A percentile compares a stretch with the other conserved stretches of the same genome.
Conservation (phyloP, 78 protist species). For the Tieghemostelium lacteum region DNA sequence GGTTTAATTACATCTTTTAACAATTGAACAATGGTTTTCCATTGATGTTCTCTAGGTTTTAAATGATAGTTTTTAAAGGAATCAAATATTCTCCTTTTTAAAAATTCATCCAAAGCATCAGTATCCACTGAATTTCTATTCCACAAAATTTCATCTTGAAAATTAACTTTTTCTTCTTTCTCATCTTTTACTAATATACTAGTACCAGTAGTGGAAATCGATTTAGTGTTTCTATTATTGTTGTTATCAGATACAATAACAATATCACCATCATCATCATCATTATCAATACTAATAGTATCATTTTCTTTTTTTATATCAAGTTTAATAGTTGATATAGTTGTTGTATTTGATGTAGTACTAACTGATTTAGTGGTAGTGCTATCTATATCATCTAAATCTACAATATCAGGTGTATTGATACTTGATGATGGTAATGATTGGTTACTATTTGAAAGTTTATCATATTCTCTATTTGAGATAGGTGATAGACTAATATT, state of each 20-base stretch:
- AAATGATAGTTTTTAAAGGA: constrained; percentile 22
- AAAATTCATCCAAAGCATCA: constrained; percentile 5
- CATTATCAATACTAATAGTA: too few species aligned
- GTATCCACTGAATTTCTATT: background rate
- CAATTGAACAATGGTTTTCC: constrained; percentile 32
- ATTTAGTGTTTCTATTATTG: background rate
- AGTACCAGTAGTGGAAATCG: background rate
- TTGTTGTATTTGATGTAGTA: background rate
- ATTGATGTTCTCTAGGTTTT: constrained; percentile 70
- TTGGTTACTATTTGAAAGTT: background rate
- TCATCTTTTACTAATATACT: background rate
- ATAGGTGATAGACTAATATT: too few species aligned
- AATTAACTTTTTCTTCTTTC: constrained; percentile 2
- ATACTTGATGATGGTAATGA: background rate
- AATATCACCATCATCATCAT: background rate
- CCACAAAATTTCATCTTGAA: background rate
- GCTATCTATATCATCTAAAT: background rate
- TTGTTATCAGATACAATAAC: background rate
- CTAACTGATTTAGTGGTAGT: background rate
- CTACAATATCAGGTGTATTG: background rate
- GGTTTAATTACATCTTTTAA: constrained; percentile 56
- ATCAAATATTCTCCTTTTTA: constrained; percentile 20
- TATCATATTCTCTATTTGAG: background rate
- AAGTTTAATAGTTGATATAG: background rate
- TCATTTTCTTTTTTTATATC: too few species aligned